phyloP scores from a whole-genome alignment of 495 filamentous ascomycete species.

The Friedmanniomyces endolithicus region DNA sequence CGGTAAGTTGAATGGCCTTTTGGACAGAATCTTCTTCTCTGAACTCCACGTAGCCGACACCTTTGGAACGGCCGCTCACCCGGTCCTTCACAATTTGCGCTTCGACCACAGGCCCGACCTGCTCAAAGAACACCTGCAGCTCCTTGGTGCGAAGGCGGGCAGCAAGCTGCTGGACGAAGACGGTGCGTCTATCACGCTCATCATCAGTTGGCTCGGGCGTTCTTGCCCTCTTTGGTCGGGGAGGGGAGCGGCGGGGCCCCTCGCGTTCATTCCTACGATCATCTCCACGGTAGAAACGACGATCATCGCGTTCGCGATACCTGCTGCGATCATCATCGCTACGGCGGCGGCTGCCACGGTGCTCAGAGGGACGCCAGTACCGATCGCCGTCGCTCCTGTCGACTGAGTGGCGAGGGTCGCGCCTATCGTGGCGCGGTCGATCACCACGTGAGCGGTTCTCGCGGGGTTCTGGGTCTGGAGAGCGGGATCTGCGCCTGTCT shows the following conservation, averaged over 20 bases:
- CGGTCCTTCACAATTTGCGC: conserved; percentile 99
- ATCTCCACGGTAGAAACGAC: conserved; percentile 34
- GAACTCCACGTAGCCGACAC: conserved; percentile 99
- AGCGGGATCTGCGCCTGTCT: conserved; percentile 72
- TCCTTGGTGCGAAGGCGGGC: conserved; percentile 85
- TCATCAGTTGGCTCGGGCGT: conserved; percentile 66
- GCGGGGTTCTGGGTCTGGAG: conserved; percentile 66
- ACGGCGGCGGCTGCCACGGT: conserved; percentile 21
- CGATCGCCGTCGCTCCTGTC: conserved; percentile 58
- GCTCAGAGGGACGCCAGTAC: conserved; percentile 59
- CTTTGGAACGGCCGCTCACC: conserved; percentile 92
- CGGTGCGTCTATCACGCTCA: conserved; percentile 89
- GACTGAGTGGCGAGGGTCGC: conserved; percentile 25
- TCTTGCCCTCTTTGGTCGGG: conserved; percentile 14
- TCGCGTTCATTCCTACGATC: conserved; percentile 15
- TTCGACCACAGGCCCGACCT: conserved; percentile 90
- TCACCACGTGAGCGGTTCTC: conserved; percentile 39
- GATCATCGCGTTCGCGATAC: conserved; percentile 33
- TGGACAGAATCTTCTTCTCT: conserved; percentile 88
- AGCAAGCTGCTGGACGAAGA: conserved; percentile 96
- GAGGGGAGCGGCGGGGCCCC: background rate
- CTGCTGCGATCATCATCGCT: conserved; percentile 39
- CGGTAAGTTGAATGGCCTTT: conserved; percentile 92
- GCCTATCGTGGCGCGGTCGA: conserved; percentile 28
- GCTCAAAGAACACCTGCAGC: conserved; percentile 89